Percentiles rank a stretch among this genome's conserved stretches.
Conservation (phyloP, 176 grass and related monocot species). For the sorghum (Sorghum bicolor) region Sorghum_bicolor_NCBIv3 NC_012879.2:6059001-6059500, state of each 20-base stretch:
- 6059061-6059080: constrained; percentile 42
- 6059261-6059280: not conserved
- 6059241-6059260: not conserved
- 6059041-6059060: constrained; percentile 74
- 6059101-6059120: not conserved
- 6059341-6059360: not conserved
- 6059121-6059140: not conserved
- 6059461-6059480: not conserved
- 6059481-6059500: not conserved
- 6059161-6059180: not conserved
- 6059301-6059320: not conserved
- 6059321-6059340: not conserved
- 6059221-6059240: not conserved
- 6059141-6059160: not conserved
- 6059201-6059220: not conserved
- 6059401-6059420: not conserved
- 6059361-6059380: not conserved
- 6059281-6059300: not conserved
- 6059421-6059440: not conserved
- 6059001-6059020: constrained; percentile 61
- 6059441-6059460: not conserved
- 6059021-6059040: constrained; percentile 44
- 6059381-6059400: not conserved
- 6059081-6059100: not conserved
- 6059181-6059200: not conserved